phyloP scores from a whole-genome alignment of 1,284 basidiomycete genomes.

The Leucocoprinus gongylophorus region DNA sequence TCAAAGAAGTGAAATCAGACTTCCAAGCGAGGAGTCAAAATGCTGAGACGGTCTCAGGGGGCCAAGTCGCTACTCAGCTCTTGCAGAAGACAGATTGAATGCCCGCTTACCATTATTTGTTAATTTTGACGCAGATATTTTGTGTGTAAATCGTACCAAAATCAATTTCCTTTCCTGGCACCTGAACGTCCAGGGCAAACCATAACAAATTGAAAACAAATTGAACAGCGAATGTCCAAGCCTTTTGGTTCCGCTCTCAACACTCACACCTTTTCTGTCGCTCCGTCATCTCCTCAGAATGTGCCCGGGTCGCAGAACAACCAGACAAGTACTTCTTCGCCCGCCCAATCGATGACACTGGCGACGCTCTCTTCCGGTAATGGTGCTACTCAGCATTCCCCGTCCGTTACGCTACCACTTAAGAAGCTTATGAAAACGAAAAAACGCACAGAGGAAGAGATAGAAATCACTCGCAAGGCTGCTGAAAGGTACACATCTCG shows the following conservation, averaged over 20 bases:
- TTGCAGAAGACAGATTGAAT: background rate
- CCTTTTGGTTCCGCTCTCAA: conserved; percentile 27
- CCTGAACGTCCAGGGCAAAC: conserved; percentile 36
- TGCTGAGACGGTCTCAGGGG: background rate
- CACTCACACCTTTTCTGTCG: conserved; percentile 11
- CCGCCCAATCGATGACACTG: background rate
- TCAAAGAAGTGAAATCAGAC: conserved; percentile 45
- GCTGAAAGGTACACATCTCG: conserved; percentile 38
- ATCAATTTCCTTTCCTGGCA: conserved; percentile 7
- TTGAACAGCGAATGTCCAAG: conserved; percentile 50
- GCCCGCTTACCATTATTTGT: background rate
- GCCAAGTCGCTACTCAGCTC: background rate
- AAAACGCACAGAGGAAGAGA: conserved; percentile 39
- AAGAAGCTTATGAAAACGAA: conserved; percentile 29
- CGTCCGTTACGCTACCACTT: background rate
- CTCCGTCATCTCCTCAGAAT: conserved; percentile 14
- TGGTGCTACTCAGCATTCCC: background rate
- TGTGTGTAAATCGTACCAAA: background rate
- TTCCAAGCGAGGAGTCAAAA: conserved; percentile 23
- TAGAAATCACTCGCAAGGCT: conserved; percentile 37
- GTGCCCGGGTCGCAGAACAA: conserved; percentile 11
- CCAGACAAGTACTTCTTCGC: conserved; percentile 12
- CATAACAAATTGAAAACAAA: conserved; percentile 51
- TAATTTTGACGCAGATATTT: background rate
- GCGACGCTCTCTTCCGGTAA: background rate